A percentile compares a stretch with the other conserved stretches of the same genome.
Evolutionary conservation across 1,139 yeast genomes (phyloP).

Genomic region (Geotrichum fermentans): DNA sequence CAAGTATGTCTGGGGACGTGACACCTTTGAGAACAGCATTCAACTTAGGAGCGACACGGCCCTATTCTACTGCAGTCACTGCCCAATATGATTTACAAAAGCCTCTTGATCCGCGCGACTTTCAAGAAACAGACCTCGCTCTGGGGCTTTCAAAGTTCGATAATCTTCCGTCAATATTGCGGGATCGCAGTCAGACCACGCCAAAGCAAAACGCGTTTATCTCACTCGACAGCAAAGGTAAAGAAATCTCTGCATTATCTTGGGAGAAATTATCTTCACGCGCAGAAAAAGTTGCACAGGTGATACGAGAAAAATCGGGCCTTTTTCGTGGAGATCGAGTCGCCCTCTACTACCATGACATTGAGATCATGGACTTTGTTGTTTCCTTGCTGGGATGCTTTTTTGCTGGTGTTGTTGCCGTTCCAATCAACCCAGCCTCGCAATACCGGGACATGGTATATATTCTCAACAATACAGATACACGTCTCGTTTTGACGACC

Average conservation of each 20-base stretch:
- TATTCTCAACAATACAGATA: slow-evolving; percentile 67
- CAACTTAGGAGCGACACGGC: neutral
- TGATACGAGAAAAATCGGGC: slow-evolving; percentile 68
- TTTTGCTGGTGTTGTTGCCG: slow-evolving; percentile 89
- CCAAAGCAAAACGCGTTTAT: slow-evolving; percentile 67
- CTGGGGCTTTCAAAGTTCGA: slow-evolving; percentile 42
- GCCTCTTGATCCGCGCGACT: slow-evolving; percentile 43
- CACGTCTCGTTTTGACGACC: slow-evolving; percentile 75
- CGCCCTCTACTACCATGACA: slow-evolving; percentile 72
- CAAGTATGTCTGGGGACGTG: neutral
- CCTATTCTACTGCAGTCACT: neutral
- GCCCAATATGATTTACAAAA: slow-evolving; percentile 31
- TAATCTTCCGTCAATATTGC: slow-evolving; percentile 63
- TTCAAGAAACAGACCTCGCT: slow-evolving; percentile 36
- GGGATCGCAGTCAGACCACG: slow-evolving; percentile 63
- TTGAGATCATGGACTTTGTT: slow-evolving; percentile 79
- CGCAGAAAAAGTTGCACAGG: slow-evolving; percentile 86
- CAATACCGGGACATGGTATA: slow-evolving; percentile 65
- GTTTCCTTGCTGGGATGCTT: slow-evolving; percentile 88
- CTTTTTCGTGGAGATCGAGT: slow-evolving; percentile 80
- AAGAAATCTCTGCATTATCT: slow-evolving; percentile 66
- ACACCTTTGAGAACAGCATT: neutral
- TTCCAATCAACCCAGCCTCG: slow-evolving; percentile 74
- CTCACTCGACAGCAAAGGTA: slow-evolving; percentile 72
- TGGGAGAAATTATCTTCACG: slow-evolving; percentile 87